A percentile compares a stretch with the other conserved stretches of the same genome.
Conservation (phyloP, 2,329 filamentous ascomycete species). For the Neonectria coccinea region DNA sequence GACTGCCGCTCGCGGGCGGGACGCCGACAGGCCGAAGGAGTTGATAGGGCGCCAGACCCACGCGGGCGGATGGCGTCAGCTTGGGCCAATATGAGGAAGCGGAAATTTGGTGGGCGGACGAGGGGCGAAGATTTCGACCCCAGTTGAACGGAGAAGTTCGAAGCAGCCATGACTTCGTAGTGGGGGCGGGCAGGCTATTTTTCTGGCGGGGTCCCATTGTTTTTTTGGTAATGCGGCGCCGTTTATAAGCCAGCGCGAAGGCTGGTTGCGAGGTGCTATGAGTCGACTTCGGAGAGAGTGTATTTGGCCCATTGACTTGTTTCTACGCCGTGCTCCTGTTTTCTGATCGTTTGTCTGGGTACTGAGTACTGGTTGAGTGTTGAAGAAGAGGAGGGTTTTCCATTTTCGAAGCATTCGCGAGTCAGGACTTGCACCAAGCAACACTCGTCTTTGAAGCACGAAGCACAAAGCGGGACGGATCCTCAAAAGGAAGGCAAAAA, state of each 20-base stretch:
- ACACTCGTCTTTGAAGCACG: neutral
- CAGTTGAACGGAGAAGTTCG: slow-evolving; percentile 31
- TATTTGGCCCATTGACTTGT: slow-evolving; percentile 14
- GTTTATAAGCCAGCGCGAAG: slow-evolving; percentile 27
- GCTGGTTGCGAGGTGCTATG: neutral
- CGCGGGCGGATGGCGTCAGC: slow-evolving; percentile 52
- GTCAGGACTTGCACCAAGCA: neutral
- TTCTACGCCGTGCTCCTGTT: neutral
- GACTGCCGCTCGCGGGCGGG: slow-evolving; percentile 17
- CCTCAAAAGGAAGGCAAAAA: neutral
- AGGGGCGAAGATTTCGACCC: slow-evolving; percentile 22
- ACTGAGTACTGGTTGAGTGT: no score
- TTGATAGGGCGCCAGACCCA: slow-evolving; percentile 23
- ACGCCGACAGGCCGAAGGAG: slow-evolving; percentile 44
- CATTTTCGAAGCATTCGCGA: neutral
- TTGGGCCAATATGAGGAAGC: slow-evolving; percentile 40
- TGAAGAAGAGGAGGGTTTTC: neutral
- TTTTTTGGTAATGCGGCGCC: slow-evolving; percentile 32
- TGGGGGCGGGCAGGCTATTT: slow-evolving; percentile 19
- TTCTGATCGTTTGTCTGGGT: neutral
- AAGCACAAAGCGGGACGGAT: neutral
- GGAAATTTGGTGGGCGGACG: slow-evolving; percentile 24
- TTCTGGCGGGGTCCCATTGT: slow-evolving; percentile 21
- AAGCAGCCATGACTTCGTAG: neutral
- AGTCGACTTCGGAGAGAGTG: neutral